These are phyloP conservation scores for Aquilaria sinensis DNA, from an alignment of 345 rosid species.

Conservation along the genomic window DNA sequence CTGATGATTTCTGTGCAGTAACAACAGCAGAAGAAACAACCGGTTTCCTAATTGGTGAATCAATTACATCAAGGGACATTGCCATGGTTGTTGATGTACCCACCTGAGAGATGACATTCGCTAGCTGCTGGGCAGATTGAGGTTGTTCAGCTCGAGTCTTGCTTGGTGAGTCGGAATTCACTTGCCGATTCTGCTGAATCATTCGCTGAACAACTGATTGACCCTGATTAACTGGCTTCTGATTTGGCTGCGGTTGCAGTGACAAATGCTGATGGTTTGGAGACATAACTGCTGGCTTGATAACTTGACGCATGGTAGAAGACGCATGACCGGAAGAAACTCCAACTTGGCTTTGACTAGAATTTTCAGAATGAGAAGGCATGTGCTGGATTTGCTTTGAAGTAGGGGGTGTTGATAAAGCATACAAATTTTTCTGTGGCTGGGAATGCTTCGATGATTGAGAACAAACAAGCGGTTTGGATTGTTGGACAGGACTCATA, in stretches of 20 bases:
- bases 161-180: slow-evolving; percentile 35
- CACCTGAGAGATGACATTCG: slow-evolving; percentile 28
- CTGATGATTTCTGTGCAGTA: slow-evolving; percentile 51
- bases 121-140: slow-evolving; percentile 41
- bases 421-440: slow-evolving; percentile 44
- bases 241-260: slow-evolving; percentile 28
- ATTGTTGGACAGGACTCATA: slow-evolving; percentile 44
- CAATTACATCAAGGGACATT: slow-evolving; percentile 37
- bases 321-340: slow-evolving; percentile 37
- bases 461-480: slow-evolving; percentile 51
- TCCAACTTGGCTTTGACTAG: slow-evolving; percentile 50
- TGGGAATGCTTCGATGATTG: slow-evolving; percentile 55
- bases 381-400: slow-evolving; percentile 54
- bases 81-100: slow-evolving; percentile 28
- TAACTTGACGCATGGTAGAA: slow-evolving; percentile 39
- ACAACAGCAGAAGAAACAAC: slow-evolving; percentile 15
- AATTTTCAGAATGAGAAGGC: slow-evolving; percentile 59
- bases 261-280: slow-evolving; percentile 33
- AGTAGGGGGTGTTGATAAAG: slow-evolving; percentile 38
- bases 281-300: slow-evolving; percentile 32
- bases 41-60: slow-evolving; percentile 26
- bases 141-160: slow-evolving; percentile 55
- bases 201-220: slow-evolving; percentile 52
- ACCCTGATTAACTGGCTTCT: slow-evolving; percentile 55
- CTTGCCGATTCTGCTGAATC: slow-evolving; percentile 50